Conservation (phyloP, 176 grass and related monocot genomes). For the Calamus simplicifolius region DNA sequence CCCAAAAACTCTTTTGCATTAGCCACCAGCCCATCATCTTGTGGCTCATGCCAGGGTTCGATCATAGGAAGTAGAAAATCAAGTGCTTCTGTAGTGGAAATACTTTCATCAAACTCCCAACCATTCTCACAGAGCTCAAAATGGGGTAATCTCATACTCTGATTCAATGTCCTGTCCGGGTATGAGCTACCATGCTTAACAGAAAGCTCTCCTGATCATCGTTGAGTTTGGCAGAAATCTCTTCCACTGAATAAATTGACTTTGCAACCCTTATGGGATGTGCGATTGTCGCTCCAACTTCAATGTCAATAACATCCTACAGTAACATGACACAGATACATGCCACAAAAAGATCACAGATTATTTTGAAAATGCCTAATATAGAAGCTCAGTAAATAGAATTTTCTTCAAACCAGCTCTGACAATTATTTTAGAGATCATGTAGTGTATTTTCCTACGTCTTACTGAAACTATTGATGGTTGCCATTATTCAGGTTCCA, state of each 20-base stretch:
- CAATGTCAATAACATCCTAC: constrained; percentile 63
- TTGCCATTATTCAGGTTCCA: too few species aligned
- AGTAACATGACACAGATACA: constrained; percentile 21
- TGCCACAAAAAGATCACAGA: constrained; percentile 4
- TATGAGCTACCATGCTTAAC: constrained; percentile 22
- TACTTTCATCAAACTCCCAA: constrained; percentile 49
- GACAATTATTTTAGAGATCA: neutral
- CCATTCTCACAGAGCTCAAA: constrained; percentile 48
- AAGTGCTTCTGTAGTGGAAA: constrained; percentile 32
- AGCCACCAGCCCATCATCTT: constrained; percentile 24
- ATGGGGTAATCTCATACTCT: constrained; percentile 42
- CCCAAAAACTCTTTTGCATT: constrained; percentile 50
- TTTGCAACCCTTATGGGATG: constrained; percentile 49
- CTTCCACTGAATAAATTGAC: constrained; percentile 58
- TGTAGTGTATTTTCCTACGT: neutral
- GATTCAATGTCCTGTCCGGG: constrained; percentile 22
- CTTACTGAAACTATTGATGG: too few species aligned
- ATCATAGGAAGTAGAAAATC: constrained; percentile 44
- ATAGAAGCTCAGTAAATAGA: neutral
- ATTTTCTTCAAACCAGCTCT: too few species aligned
- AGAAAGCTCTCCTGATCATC: constrained; percentile 25
- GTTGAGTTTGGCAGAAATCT: constrained; percentile 27
- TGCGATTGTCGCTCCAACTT: constrained; percentile 40
- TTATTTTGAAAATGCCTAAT: neutral
- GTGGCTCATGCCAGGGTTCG: constrained; percentile 33